phyloP scores from a whole-genome alignment of 73 alveolate species.

The Paramecium tetraurelia region DNA sequence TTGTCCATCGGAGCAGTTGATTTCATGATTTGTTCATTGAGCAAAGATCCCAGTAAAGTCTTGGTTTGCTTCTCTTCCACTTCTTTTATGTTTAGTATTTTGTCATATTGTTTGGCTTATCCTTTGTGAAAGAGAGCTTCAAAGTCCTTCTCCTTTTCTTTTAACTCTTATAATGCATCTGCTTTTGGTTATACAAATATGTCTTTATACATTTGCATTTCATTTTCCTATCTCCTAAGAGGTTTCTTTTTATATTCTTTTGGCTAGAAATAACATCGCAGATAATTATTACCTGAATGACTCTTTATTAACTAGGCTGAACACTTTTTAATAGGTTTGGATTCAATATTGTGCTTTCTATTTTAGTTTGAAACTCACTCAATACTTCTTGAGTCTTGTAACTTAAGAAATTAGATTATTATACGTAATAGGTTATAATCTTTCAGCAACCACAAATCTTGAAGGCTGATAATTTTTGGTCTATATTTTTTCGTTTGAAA shows the following conservation, averaged over 20 bases:
- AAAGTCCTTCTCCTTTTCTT: conserved; percentile 56
- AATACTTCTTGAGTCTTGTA: conserved; percentile 43
- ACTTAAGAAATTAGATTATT: not conserved
- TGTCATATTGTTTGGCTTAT: conserved; percentile 49
- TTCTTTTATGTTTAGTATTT: conserved; percentile 11
- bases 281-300: not conserved
- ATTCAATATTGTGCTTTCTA: not conserved
- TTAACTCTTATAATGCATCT: conserved; percentile 45
- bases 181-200: conserved; percentile 57
- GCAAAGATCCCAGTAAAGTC: not conserved
- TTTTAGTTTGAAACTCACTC: conserved; percentile 36
- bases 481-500: not conserved
- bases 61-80: conserved; percentile 21
- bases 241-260: conserved; percentile 60
- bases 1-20: not conserved
- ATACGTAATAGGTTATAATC: conserved; percentile 28
- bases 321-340: not conserved
- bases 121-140: conserved; percentile 50
- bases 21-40: not conserved
- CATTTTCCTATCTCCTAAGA: conserved; percentile 51
- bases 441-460: conserved; percentile 27
- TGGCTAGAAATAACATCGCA: conserved; percentile 22
- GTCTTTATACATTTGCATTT: conserved; percentile 50
- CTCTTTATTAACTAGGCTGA: not conserved
- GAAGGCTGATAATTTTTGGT: conserved; percentile 6